These are phyloP conservation scores for Plasmodium berghei DNA, from an alignment of 169 alveolate genomes.

Conservation along the genomic window DNA sequence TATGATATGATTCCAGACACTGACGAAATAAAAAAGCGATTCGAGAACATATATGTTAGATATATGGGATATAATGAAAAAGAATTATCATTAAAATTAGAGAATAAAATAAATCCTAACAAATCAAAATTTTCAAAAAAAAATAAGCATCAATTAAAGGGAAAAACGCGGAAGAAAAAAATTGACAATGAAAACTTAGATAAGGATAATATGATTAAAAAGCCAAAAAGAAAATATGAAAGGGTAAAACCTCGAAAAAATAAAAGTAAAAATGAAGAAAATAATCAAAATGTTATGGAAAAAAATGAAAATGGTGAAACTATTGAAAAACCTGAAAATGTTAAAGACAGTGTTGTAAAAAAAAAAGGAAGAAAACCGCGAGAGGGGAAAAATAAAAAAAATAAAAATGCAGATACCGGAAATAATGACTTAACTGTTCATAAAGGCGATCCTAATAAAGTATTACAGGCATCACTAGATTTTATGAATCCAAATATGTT, in stretches of 20 bases:
- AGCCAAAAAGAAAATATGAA: conserved; percentile 74
- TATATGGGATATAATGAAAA: conserved; percentile 57
- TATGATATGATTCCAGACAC: conserved; percentile 73
- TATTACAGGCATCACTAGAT: conserved; percentile 41
- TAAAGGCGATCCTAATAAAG: conserved; percentile 30
- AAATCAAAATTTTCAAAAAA: conserved; percentile 31
- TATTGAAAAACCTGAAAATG: not conserved
- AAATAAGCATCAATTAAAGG: conserved; percentile 34
- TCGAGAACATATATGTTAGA: conserved; percentile 47
- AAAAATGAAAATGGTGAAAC: not conserved
- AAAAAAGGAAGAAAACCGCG: conserved; percentile 32
- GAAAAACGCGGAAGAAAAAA: conserved; percentile 39
- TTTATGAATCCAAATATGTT: conserved; percentile 68
- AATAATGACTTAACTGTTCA: conserved; percentile 14
- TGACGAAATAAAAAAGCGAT: conserved; percentile 30
- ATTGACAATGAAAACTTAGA: conserved; percentile 7
- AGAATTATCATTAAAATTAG: conserved; percentile 2
- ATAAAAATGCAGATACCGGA: conserved; percentile 13
- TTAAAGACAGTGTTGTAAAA: not conserved
- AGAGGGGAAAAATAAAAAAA: conserved; percentile 20
- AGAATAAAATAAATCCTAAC: not conserved
- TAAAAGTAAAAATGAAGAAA: conserved; percentile 2
- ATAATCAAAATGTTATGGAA: not conserved
- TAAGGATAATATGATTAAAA: conserved; percentile 36
- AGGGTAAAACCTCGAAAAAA: conserved; percentile 55